Evolutionary conservation across 1,139 yeast genomes (phyloP).

Genomic region (Yamadazyma buinensis): DNA sequence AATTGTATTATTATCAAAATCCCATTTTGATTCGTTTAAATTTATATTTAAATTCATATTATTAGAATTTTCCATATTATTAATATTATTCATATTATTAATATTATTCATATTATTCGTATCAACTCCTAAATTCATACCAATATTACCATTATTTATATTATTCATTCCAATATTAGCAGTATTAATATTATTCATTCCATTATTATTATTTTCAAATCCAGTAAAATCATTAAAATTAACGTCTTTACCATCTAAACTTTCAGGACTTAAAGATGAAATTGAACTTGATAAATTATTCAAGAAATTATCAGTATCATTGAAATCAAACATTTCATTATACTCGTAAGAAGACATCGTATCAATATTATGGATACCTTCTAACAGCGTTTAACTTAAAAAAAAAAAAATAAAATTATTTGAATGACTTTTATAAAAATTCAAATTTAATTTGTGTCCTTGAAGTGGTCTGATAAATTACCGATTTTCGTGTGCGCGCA

Average conservation of each 20-base stretch:
- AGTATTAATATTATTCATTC: conserved; percentile 1
- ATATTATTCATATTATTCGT: not conserved
- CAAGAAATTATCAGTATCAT: conserved; percentile 32
- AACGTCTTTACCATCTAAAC: conserved; percentile 2
- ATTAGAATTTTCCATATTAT: not conserved
- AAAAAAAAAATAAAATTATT: no score
- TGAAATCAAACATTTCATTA: conserved; percentile 26
- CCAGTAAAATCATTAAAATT: not conserved
- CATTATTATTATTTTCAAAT: conserved; percentile 1
- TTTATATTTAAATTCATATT: not conserved
- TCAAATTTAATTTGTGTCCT: no score
- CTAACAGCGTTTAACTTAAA: no score
- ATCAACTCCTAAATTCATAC: not conserved
- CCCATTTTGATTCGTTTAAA: not conserved
- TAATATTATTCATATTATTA: conserved; percentile 2
- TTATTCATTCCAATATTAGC: not conserved
- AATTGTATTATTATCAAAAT: conserved; percentile 1
- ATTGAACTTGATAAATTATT: conserved; percentile 28
- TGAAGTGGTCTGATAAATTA: no score
- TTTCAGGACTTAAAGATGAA: conserved; percentile 8
- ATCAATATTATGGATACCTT: no score
- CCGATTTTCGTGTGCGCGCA: no score
- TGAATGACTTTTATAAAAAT: no score
- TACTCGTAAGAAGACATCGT: conserved; percentile 3
- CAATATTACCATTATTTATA: not conserved